Evolutionary conservation across 805 yeast genomes (phyloP).

Genomic region (Pichia pseudocactophila): DNA sequence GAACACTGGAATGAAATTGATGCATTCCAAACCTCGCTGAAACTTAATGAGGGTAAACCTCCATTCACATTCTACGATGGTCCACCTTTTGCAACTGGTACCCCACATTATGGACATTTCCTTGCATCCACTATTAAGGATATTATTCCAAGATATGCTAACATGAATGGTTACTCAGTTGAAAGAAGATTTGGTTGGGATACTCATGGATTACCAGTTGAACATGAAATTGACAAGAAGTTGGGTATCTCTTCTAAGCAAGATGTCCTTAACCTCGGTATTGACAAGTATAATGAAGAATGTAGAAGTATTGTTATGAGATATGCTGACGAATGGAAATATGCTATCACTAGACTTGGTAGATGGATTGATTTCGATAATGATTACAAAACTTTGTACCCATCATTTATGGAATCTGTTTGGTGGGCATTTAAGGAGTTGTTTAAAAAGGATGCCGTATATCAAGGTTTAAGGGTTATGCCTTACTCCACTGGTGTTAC

Average conservation of each 20-base stretch:
- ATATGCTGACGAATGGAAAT: conserved; percentile 91
- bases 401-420: conserved; percentile 93
- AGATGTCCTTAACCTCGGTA: conserved; percentile 90
- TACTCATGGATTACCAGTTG: conserved; percentile 97
- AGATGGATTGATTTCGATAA: conserved; percentile 99
- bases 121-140: conserved; percentile 96
- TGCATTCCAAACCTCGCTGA: conserved; percentile 85
- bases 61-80: conserved; percentile 95
- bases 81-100: conserved; percentile 99
- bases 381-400: conserved; percentile 94
- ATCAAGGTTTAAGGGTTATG: conserved; percentile 95
- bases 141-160: conserved; percentile 94
- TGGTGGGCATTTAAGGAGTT: conserved; percentile 98
- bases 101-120: conserved; percentile 98
- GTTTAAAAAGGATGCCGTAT: conserved; percentile 77
- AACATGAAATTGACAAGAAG: conserved; percentile 97
- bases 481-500: conserved; percentile 97
- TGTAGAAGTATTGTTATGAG: conserved; percentile 97
- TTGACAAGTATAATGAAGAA: conserved; percentile 87
- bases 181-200: conserved; percentile 99
- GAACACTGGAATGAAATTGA: conserved; percentile 81
- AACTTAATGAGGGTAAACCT: conserved; percentile 77
- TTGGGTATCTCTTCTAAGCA: conserved; percentile 87
- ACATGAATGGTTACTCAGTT: conserved; percentile 94
- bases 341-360: conserved; percentile 87